Base-by-base conservation (phyloP, 768 basidiomycete genomes). In the Mycena leptocephala region DNA sequence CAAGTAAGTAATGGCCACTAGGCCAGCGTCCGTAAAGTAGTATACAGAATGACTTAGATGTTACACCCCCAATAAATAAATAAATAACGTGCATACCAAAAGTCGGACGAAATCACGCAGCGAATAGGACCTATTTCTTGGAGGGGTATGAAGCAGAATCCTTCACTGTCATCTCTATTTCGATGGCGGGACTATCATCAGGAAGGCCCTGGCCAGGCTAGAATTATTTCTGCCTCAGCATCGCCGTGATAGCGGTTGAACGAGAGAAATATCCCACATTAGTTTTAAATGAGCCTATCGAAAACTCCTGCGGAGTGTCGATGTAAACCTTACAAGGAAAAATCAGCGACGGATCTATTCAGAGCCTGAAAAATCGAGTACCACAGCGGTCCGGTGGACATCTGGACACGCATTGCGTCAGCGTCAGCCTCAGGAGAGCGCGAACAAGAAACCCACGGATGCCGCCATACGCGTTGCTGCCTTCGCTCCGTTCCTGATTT, bases 261-360 rank as follows among this genome's bases (percentile, higher is more conserved):
- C n/a, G n/a, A n/a, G n/a, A n/a, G n/a, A n/a, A n/a, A n/a, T n/a
- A n/a, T n/a, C n/a, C n/a, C n/a, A n/a, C n/a, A n/a, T n/a, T n/a
- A n/a, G n/a, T n/a, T n/a, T n/a, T n/a, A 37, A 63, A 28, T 28
- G 62, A 43, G 62, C 39, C 62, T 28, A 5, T 63, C 41, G 62
- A 43, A 63, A 63, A 20, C 39, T 30, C 62, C 62, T 41, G 62
- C 62, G 41, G 55, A 32, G 55, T 56, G 7, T 56, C 55, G 16
- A 56, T 56, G 30, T 56, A 20, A 56, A 56, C 55, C 62, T 63
- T 63, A 26, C 16, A 14, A 63, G 62, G 62, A 37, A 63, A 63
- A 14, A 63, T 63, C 35, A 62, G 61, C 61, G 61, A 62, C 61
- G 61, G 37, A 28, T 62, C 61, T 62, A 41, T 41, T 62, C 62